Evolutionary conservation across 2,329 filamentous ascomycete genomes (phyloP), one percentile per base, ranked within the genome.

Genomic region (Stagonosporopsis chrysanthemi): DNA sequence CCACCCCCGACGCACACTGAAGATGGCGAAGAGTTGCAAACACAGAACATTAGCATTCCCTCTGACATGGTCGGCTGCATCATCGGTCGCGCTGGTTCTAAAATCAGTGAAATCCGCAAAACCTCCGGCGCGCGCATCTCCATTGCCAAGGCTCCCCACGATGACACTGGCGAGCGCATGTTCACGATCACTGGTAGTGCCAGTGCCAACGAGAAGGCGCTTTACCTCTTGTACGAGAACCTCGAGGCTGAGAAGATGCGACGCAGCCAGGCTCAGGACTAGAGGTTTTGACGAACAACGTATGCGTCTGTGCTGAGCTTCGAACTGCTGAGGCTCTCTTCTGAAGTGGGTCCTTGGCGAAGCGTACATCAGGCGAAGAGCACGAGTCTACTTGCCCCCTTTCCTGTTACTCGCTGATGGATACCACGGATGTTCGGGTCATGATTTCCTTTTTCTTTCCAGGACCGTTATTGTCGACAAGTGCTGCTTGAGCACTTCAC

Each of bases 21-120:
- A 79, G 96, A 98, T 64, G 95, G 95, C 62, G 95, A 98, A 76
- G 94, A 97, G 78, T 90, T 98, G 60, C 94, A 97, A 79, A 99
- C 95, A 1, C 95, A 99, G 76, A 99, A 99, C 81, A 99, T 99
- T 80, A 97, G 92, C 83, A 99, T 99, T 72, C 95, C 95, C 24
- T 93, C 95, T 44, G 95, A 99, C 82, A 99, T 99, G 95, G 95
- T 99, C 77, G 95, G 95, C 67, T 99, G 95, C 81, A 99, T 99
- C 81, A 99, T 99, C 76, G 95, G 95, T 66, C 90, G 93, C 64
- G 92, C 85, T 52, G 95, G 95, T 64, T 93, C 86, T 83, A 99
- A 99, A 86, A 99, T 99, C 75, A 97, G 92, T 77, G 95, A 99
- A 81, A 99, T 99, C 71, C 90, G 95, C 78, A 96, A 97, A 83